A percentile compares a stretch with the other conserved stretches of the same genome.
These are phyloP conservation scores for Lichtheimia corymbifera DNA, from an alignment of 371 early-diverging fungal genomes.

Conservation along the genomic window DNA sequence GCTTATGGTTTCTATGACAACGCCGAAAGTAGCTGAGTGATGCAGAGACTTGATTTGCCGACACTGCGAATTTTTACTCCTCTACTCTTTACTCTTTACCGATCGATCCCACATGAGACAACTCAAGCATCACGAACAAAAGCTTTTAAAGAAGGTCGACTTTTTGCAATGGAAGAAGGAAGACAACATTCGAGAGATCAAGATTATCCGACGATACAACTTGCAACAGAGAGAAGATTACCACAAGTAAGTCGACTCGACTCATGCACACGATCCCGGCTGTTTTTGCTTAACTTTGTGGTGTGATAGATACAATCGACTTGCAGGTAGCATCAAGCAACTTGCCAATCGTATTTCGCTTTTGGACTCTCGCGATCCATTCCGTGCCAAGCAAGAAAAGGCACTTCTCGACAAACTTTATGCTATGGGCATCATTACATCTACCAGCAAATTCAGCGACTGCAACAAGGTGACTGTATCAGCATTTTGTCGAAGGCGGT, in stretches of 20 bases:
- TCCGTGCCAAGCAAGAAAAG: constrained; percentile 76
- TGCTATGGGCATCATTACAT: constrained; percentile 87
- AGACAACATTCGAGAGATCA: constrained; percentile 85
- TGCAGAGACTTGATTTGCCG: too few relatives aligned
- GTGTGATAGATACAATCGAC: constrained; percentile 81
- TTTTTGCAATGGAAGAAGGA: constrained; percentile 98
- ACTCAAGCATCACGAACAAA: constrained; percentile 97
- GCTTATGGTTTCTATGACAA: too few relatives aligned
- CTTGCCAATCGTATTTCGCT: constrained; percentile 89
- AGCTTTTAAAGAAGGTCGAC: constrained; percentile 98
- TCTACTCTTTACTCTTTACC: too few relatives aligned
- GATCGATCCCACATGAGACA: constrained; percentile 55
- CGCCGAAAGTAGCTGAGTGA: too few relatives aligned
- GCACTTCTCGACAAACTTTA: constrained; percentile 91
- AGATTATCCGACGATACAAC: constrained; percentile 91
- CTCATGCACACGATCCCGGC: not conserved
- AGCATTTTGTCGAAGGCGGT: constrained; percentile 90
- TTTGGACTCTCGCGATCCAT: constrained; percentile 90
- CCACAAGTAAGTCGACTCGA: constrained; percentile 68
- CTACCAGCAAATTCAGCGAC: constrained; percentile 85
- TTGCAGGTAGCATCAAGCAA: constrained; percentile 88
- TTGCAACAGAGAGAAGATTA: constrained; percentile 96
- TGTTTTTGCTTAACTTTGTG: not conserved
- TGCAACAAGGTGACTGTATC: constrained; percentile 91
- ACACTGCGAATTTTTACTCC: too few relatives aligned